These are phyloP conservation scores for Ruellia speciosa DNA, from an alignment of 305 asterid genomes.

Conservation along the genomic window DNA sequence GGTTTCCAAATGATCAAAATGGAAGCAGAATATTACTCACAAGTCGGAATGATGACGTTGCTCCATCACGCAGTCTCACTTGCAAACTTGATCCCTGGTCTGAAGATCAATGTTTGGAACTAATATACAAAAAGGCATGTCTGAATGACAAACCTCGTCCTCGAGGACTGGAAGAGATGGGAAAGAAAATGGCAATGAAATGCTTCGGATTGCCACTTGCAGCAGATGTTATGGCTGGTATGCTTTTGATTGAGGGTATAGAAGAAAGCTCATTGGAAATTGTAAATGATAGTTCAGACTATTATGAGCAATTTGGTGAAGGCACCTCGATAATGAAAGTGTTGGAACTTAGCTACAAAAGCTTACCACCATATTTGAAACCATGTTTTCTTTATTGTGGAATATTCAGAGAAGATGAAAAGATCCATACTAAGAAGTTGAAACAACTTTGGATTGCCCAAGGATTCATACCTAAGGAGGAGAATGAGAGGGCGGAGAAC, in stretches of 20 bases:
- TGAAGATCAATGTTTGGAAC: slow-evolving; percentile 18
- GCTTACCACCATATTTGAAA: slow-evolving; percentile 17
- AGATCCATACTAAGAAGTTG: slow-evolving; percentile 10
- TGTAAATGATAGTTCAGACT: slow-evolving; percentile 3
- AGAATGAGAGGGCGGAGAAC: neutral
- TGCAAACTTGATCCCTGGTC: slow-evolving; percentile 3
- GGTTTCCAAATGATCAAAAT: slow-evolving; percentile 20
- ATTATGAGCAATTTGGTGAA: neutral
- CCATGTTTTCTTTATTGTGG: slow-evolving; percentile 21
- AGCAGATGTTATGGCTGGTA: slow-evolving; percentile 18
- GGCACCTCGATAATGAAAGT: slow-evolving; percentile 1
- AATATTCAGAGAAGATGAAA: slow-evolving; percentile 4
- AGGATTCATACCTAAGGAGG: slow-evolving; percentile 20
- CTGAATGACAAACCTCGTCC: slow-evolving; percentile 1
- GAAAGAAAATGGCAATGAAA: slow-evolving; percentile 16
- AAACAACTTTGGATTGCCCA: slow-evolving; percentile 20
- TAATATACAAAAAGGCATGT: slow-evolving; percentile 14
- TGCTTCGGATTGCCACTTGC: slow-evolving; percentile 22
- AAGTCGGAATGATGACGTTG: slow-evolving; percentile 14
- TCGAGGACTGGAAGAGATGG: neutral
- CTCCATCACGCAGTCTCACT: slow-evolving; percentile 4
- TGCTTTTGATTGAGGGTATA: slow-evolving; percentile 12
- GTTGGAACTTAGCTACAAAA: slow-evolving; percentile 23
- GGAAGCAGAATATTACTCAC: slow-evolving; percentile 21
- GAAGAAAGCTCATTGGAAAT: slow-evolving; percentile 1